These are phyloP conservation scores for Dioszegia crocea DNA, from an alignment of 768 basidiomycete genomes.

Conservation along the genomic window DNA sequence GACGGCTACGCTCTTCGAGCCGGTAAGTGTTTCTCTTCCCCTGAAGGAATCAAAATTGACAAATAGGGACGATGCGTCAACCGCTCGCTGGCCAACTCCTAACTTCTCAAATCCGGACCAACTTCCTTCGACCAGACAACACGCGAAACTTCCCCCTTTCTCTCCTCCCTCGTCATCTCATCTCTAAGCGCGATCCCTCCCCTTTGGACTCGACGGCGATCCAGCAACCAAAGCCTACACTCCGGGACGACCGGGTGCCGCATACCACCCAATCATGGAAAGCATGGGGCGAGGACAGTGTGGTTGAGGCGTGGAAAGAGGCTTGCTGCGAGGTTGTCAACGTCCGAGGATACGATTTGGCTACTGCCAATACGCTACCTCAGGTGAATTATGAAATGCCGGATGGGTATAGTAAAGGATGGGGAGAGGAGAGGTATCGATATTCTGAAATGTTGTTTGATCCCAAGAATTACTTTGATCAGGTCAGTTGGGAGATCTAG, in stretches of 20 bases:
- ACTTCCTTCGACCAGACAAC: conserved; percentile 52
- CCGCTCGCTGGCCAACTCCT: conserved; percentile 58
- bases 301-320: conserved; percentile 93
- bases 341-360: conserved; percentile 33
- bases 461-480: conserved; percentile 54
- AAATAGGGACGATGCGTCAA: conserved; percentile 62
- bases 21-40: conserved; percentile 56
- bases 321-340: conserved; percentile 69
- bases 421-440: conserved; percentile 72
- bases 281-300: conserved; percentile 69
- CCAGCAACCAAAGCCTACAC: conserved; percentile 61
- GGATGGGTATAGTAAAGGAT: conserved; percentile 80
- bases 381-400: conserved; percentile 77
- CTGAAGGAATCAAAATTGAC: neutral
- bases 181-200: conserved; percentile 68
- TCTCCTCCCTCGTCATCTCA: conserved; percentile 79
- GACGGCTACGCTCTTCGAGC: conserved; percentile 97
- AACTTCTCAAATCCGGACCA: conserved; percentile 67
- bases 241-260: conserved; percentile 69
- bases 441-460: conserved; percentile 87
- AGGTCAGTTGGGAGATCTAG: too few relatives aligned
- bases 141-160: conserved; percentile 60
- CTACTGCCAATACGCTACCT: conserved; percentile 28
- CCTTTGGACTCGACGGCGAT: neutral
- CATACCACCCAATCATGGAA: conserved; percentile 79